A percentile compares a stretch with the other conserved stretches of the same genome.
Evolutionary conservation across 1,284 basidiomycete species (phyloP).

Genomic region (Peniophora sp.): DNA sequence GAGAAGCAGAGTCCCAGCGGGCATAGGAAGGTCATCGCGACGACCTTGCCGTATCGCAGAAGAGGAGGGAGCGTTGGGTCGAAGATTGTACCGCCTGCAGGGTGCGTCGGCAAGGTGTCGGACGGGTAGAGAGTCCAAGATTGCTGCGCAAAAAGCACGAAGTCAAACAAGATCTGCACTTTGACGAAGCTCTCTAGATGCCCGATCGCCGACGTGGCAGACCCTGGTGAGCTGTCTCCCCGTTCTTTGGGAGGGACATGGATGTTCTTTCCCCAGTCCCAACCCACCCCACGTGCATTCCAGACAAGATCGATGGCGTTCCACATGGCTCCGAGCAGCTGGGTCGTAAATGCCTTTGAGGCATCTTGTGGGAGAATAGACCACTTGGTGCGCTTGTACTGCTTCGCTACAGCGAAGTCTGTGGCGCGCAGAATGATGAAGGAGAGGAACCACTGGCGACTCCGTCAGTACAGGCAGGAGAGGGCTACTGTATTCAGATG

Average conservation of each 20-base stretch:
- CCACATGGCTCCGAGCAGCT: not conserved
- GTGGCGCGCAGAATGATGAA: not conserved
- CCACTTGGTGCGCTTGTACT: not conserved
- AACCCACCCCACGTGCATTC: not conserved
- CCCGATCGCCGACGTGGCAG: not conserved
- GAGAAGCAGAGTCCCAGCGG: slow-evolving; percentile 1
- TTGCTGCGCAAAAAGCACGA: not conserved
- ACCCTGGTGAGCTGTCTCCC: not conserved
- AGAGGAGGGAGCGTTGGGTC: slow-evolving; percentile 4
- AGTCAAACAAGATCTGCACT: not conserved
- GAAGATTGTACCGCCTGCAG: slow-evolving; percentile 5
- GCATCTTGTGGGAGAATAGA: not conserved
- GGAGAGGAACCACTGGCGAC: not conserved
- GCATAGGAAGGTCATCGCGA: not conserved
- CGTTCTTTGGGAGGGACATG: not conserved
- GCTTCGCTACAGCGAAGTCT: not conserved
- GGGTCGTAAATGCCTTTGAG: not conserved
- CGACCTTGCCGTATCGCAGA: not conserved
- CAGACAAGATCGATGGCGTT: not conserved
- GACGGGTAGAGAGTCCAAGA: not conserved
- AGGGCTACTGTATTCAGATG: not conserved
- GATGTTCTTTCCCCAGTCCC: not conserved
- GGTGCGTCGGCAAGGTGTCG: not conserved
- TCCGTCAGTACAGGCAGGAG: not conserved
- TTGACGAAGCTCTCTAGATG: not conserved